Base-by-base conservation (phyloP, 1,139 yeast genomes). In the Petasospora rhodanensis region DNA sequence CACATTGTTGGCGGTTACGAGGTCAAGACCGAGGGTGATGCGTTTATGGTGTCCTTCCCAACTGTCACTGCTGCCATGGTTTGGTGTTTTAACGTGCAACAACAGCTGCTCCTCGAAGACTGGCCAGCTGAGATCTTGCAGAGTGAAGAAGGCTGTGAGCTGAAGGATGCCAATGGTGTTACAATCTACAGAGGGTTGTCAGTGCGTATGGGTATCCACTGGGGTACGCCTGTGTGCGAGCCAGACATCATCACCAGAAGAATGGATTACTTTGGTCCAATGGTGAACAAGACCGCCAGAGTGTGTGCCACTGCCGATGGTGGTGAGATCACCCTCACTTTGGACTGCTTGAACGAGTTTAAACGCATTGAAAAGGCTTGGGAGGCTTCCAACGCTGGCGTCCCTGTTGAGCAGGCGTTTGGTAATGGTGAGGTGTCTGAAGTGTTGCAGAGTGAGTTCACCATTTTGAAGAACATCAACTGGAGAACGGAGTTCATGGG, bases 1-100 rank as follows among this genome's bases (percentile, higher is more conserved):
- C 74, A 96, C 46, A 80, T 89, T 31, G 86, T 85, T 50, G 96
- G 97, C 26, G 98, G 98, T 3, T 91, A 91, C 54, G 99, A 91
- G 59, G 98, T 91, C 21, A 91, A 91, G 58, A 93, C 97, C 2
- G 99, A 93, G 76, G 99, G 99, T 52, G 99, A 91, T 65, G 96
- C 98, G 0, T 91, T 91, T 51, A 89, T 91, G 85, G 97, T 91
- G n/a, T 85, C 96, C 6, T 91, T 91, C 59, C 95, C 96, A 1
- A 81, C 96, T 0, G 93, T 95, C 0, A 76, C 93, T 0, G 71
- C 93, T 15, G 97, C 97, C 0, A 64, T 93, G 37, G 66, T 86
- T 28, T 93, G 98, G 98, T 87, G 96, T 64, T 79, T 89, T 56
- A 80, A 84, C 34, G 96, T 89, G 10, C 99, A 93, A 56, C 75